These are phyloP conservation scores for Actinomortierella ambigua DNA, from an alignment of 371 early-diverging fungal species.

Conservation along the genomic window DNA sequence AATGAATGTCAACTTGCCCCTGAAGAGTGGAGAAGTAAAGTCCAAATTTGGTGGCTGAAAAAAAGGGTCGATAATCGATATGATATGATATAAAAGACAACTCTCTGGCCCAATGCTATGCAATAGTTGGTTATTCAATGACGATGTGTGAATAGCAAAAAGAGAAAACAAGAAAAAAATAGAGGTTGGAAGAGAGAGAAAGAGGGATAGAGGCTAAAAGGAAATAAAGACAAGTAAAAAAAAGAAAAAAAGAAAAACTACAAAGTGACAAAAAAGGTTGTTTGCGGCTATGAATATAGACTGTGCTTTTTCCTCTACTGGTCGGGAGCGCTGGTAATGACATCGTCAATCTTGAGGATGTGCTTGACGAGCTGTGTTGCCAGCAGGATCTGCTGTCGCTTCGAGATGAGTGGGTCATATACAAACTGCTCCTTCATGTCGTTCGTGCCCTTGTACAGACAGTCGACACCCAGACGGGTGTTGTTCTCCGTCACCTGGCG, in stretches of 20 bases:
- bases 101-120: too few species aligned
- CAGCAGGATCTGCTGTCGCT: conserved; percentile 97
- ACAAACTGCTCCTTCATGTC: conserved; percentile 98
- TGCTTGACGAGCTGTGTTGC: conserved; percentile 99
- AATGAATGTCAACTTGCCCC: too few species aligned
- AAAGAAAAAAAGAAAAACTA: background rate
- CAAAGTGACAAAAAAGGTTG: background rate
- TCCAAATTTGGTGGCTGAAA: too few species aligned
- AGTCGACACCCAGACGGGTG: conserved; percentile 95
- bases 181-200: too few species aligned
- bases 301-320: background rate
- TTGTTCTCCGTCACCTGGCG: conserved; percentile 90
- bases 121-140: conserved; percentile 12
- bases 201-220: background rate
- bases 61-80: too few species aligned
- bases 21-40: too few species aligned
- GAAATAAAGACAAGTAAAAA: background rate
- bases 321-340: conserved; percentile 56
- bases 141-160: background rate
- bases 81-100: too few species aligned
- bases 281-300: too few species aligned
- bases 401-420: conserved; percentile 98
- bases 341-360: conserved; percentile 97
- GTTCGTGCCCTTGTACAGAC: conserved; percentile 88
- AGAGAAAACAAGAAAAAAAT: background rate